Percentiles rank a stretch among this genome's conserved stretches.
Evolutionary conservation across 768 basidiomycete genomes (phyloP).

Genomic region (Tricholoma flavovirens): DNA sequence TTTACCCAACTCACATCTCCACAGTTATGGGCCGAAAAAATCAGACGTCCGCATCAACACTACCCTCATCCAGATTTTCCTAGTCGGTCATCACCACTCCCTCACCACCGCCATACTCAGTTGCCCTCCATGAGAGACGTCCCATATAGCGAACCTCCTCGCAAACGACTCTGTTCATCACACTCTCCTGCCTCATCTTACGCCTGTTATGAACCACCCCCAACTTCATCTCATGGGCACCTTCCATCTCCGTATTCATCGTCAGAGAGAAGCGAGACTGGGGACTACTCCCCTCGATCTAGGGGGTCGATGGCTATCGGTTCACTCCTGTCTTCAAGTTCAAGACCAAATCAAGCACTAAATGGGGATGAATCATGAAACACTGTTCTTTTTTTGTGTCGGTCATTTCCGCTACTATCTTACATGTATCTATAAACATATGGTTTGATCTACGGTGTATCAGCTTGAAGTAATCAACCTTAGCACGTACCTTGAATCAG

Average conservation of each 20-base stretch:
- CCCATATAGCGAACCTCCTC: constrained; percentile 38
- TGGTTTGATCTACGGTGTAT: neutral
- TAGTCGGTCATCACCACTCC: constrained; percentile 36
- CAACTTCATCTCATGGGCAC: constrained; percentile 31
- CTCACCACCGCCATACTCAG: constrained; percentile 19
- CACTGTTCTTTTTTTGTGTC: constrained; percentile 6
- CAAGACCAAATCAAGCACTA: constrained; percentile 34
- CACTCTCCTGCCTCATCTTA: constrained; percentile 48
- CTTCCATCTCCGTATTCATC: constrained; percentile 73
- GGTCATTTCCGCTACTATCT: neutral
- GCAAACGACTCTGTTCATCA: constrained; percentile 62
- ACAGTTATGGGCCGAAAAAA: constrained; percentile 26
- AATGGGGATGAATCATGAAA: constrained; percentile 27
- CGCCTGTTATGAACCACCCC: constrained; percentile 30
- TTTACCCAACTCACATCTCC: constrained; percentile 35
- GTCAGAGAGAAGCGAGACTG: constrained; percentile 57
- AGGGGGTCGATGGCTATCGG: constrained; percentile 78
- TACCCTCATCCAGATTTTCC: constrained; percentile 19
- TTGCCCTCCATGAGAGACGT: constrained; percentile 30
- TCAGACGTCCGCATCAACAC: constrained; percentile 27
- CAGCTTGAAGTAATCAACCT: neutral
- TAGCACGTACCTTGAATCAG: no score
- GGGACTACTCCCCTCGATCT: constrained; percentile 66
- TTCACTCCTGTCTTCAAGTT: constrained; percentile 52
- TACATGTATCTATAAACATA: neutral